phyloP scores from a whole-genome alignment of 2,329 filamentous ascomycete genomes.

The Truncatella angustata region DNA sequence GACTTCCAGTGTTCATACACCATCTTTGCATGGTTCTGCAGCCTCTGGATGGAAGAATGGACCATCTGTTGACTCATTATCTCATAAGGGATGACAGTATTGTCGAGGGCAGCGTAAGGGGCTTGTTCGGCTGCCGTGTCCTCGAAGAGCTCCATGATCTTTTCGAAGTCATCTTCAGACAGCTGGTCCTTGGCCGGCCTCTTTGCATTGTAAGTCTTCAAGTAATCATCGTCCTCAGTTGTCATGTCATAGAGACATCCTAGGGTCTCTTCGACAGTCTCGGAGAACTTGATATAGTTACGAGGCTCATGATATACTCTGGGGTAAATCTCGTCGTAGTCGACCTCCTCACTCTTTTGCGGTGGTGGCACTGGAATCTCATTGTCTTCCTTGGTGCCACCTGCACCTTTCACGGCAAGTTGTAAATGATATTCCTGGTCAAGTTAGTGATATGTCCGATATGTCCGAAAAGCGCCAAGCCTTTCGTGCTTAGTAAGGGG shows the following conservation, averaged over 20 bases:
- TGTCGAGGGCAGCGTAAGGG: slow-evolving; percentile 87
- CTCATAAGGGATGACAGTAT: slow-evolving; percentile 75
- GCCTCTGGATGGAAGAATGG: slow-evolving; percentile 45
- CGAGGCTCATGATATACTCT: slow-evolving; percentile 77
- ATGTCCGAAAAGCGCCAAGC: background rate
- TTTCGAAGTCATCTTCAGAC: slow-evolving; percentile 89
- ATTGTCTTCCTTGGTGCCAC: slow-evolving; percentile 53
- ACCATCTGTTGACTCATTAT: slow-evolving; percentile 70
- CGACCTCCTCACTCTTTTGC: slow-evolving; percentile 60
- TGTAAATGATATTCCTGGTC: slow-evolving; percentile 99
- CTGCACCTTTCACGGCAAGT: slow-evolving; percentile 64
- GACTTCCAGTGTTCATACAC: slow-evolving; percentile 90
- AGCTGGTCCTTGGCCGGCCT: slow-evolving; percentile 63
- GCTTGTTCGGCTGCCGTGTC: slow-evolving; percentile 79
- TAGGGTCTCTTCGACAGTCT: slow-evolving; percentile 94
- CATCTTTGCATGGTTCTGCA: slow-evolving; percentile 63
- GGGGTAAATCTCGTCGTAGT: slow-evolving; percentile 88
- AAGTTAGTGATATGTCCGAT: too few relatives aligned
- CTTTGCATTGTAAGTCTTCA: slow-evolving; percentile 81
- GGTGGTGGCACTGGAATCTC: slow-evolving; percentile 67
- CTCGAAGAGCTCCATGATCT: slow-evolving; percentile 93
- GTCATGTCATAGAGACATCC: slow-evolving; percentile 93
- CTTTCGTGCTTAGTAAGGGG: slow-evolving; percentile 18
- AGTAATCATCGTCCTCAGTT: slow-evolving; percentile 81
- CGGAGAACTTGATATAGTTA: slow-evolving; percentile 96